A percentile compares a stretch with the other conserved stretches of the same genome.
Evolutionary conservation across 1,139 yeast genomes (phyloP).

Genomic region (Magnusiomyces suaveolens): DNA sequence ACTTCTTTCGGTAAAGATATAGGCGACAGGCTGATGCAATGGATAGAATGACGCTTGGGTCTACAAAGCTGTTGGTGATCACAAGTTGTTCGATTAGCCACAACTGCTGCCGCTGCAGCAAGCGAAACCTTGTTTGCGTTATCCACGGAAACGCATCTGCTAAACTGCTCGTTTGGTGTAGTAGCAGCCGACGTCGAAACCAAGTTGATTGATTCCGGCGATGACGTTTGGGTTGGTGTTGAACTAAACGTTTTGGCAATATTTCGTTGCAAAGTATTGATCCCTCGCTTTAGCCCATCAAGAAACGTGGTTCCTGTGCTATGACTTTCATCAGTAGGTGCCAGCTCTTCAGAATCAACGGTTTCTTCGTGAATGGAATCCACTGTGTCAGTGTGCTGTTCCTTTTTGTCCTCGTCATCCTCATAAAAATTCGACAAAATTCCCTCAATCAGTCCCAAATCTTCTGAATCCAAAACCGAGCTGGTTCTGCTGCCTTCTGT

Average conservation of each 20-base stretch:
- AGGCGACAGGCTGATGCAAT: neutral
- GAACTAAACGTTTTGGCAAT: neutral
- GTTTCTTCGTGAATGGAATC: too few relatives aligned
- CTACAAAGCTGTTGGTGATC: neutral
- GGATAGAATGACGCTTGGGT: neutral
- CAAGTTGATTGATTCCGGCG: neutral
- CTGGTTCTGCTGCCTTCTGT: slow-evolving; percentile 22
- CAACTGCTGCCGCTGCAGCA: neutral
- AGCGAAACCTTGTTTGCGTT: neutral
- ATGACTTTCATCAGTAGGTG: too few relatives aligned
- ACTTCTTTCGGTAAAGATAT: neutral
- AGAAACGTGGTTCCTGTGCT: slow-evolving; percentile 7
- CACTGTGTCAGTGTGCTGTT: too few relatives aligned
- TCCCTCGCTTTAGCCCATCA: neutral
- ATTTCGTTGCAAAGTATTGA: neutral
- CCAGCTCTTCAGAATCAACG: too few relatives aligned
- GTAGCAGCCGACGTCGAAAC: neutral
- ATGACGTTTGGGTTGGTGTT: too few relatives aligned
- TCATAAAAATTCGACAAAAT: slow-evolving; percentile 8
- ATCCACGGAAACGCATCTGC: too few relatives aligned
- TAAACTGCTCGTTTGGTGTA: too few relatives aligned
- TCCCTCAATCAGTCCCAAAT: neutral
- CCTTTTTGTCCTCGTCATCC: too few relatives aligned
- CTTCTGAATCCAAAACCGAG: neutral
- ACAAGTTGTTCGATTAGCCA: neutral